Base-by-base conservation (phyloP, 306 rosid species). In the Cucumis cinereus region DNA sequence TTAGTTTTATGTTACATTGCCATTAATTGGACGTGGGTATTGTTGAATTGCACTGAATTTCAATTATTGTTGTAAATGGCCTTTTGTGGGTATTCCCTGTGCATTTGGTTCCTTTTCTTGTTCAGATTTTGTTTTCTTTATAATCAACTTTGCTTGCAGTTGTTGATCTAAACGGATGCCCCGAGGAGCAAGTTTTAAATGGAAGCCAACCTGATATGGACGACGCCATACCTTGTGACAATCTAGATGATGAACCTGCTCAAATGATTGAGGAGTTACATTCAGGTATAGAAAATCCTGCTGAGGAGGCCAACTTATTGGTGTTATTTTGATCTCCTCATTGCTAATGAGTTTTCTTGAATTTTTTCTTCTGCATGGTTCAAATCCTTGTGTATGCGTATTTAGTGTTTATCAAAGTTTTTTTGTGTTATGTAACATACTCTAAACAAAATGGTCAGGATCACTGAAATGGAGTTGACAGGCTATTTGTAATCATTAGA, bases 261-360 rank as follows among this genome's bases (percentile, higher is more conserved):
- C 97, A 89, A 5, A 90, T 92, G 97, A 82, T 86, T 77, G 98
- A 95, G 84, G 98, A 95, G 76, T 75, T 79, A 12, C 90, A 85
- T 80, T 87, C 97, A 56, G 99, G 99, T 95, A 81, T 60, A 36
- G 9, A 57, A 24, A 72, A 72, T 50, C 10, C 19, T 26, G 76
- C 33, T 52, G 45, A 50, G 19, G 76, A 49, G 35, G 75, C 76
- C 59, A 49, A 71, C 24, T 16, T 71, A 9, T 71, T 16, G 26
- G 2, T 28, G 24, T 45, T 70, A 24, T 70, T 70, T 26, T 7
- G 43, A 41, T 70, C 15, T 6, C 56, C 56, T 15, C 7, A 45
- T 0, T 67, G 5, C 13, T 38, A 69, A 45, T 69, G 38, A 7
- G 74, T 69, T 68, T 13, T 43, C 36, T 20, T 66, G 73, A 38